Conservation (phyloP, 306 rosid genomes). For the Mimosa pudica region DNA sequence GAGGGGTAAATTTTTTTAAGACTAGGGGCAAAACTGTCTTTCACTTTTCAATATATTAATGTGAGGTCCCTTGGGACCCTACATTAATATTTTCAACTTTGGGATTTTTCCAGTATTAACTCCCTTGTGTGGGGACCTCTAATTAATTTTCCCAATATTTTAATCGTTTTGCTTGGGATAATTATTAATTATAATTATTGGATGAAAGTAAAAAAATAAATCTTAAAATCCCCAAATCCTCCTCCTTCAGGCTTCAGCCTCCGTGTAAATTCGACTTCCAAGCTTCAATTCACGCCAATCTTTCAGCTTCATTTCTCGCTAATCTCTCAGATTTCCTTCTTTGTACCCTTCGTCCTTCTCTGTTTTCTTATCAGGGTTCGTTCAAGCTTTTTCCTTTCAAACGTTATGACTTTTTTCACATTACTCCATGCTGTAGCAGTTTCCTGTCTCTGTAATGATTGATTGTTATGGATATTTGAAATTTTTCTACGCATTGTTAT, state of each 20-base stretch:
- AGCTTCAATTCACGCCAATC: slow-evolving; percentile 34
- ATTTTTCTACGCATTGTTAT: slow-evolving; percentile 3
- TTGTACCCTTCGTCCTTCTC: not conserved
- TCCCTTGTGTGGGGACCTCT: no score
- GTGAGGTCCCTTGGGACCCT: no score
- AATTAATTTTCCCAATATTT: no score
- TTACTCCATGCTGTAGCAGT: slow-evolving; percentile 1
- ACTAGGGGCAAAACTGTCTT: no score
- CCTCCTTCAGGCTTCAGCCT: not conserved
- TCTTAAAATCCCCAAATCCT: slow-evolving; percentile 15
- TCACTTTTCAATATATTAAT: no score
- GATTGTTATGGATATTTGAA: slow-evolving; percentile 1
- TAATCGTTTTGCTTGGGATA: no score
- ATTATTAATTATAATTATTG: not conserved
- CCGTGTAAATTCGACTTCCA: not conserved
- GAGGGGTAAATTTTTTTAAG: no score
- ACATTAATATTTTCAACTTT: no score
- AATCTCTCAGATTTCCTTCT: slow-evolving; percentile 16
- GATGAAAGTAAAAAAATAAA: not conserved
- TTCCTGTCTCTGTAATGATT: not conserved
- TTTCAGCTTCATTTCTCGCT: slow-evolving; percentile 27
- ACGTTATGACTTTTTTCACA: slow-evolving; percentile 13
- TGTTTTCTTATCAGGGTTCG: not conserved
- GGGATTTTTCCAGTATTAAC: no score
- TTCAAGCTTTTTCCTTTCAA: not conserved